phyloP scores from a whole-genome alignment of 1,139 yeast genomes.

The Blastobotrys malaysiensis region DNA sequence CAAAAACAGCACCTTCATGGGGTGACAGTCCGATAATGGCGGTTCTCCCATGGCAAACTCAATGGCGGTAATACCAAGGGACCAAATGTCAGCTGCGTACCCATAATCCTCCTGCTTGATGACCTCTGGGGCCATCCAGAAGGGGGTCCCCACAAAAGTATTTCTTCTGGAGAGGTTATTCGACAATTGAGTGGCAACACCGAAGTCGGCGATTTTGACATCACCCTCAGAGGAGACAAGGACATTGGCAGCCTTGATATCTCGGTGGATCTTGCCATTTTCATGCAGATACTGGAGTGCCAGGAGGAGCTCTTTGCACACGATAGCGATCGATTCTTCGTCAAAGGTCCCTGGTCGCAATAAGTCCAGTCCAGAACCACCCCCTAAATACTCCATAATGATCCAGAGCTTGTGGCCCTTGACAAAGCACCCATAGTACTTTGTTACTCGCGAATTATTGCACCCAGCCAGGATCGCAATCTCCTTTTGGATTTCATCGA shows the following conservation, averaged over 20 bases:
- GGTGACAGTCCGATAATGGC: slow-evolving; percentile 66
- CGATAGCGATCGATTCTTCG: slow-evolving; percentile 52
- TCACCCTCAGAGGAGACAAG: slow-evolving; percentile 61
- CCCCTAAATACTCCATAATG: slow-evolving; percentile 69
- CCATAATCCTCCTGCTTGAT: slow-evolving; percentile 83
- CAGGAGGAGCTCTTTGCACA: slow-evolving; percentile 51
- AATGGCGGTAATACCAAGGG: slow-evolving; percentile 84
- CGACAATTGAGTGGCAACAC: slow-evolving; percentile 84
- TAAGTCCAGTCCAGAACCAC: slow-evolving; percentile 72
- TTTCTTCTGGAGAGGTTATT: slow-evolving; percentile 70
- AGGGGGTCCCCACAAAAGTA: slow-evolving; percentile 97
- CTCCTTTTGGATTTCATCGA: slow-evolving; percentile 75
- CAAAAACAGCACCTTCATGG: slow-evolving; percentile 69
- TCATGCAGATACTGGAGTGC: slow-evolving; percentile 70
- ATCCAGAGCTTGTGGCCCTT: slow-evolving; percentile 80
- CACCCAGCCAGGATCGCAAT: slow-evolving; percentile 74
- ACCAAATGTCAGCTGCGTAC: slow-evolving; percentile 92
- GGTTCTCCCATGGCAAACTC: slow-evolving; percentile 83
- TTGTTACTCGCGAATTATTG: slow-evolving; percentile 61
- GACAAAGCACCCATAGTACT: slow-evolving; percentile 75
- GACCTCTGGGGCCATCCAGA: slow-evolving; percentile 99
- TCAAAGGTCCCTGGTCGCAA: slow-evolving; percentile 53
- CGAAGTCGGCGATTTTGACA: slow-evolving; percentile 95
- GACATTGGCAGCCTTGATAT: slow-evolving; percentile 80
- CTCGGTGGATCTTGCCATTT: slow-evolving; percentile 81